Evolutionary conservation across 352 stramenopile genomes (phyloP), one percentile per base, ranked within the genome.

Genomic region (Globisporangium iwayamae): DNA sequence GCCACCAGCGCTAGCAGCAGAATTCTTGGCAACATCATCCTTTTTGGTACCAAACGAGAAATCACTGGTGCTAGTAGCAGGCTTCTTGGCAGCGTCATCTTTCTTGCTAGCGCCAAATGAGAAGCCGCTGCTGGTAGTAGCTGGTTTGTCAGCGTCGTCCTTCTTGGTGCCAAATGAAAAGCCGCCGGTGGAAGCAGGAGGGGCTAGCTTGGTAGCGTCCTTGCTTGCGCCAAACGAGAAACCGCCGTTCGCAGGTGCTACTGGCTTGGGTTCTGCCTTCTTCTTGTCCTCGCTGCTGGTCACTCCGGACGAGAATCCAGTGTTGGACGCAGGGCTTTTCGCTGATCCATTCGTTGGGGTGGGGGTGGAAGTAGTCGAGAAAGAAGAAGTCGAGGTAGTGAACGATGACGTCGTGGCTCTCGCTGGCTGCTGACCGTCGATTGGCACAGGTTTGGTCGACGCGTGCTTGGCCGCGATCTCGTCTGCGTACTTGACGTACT

Each of bases 401-500:
- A 54, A 57, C 28, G 52, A 47, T 55, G 46, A 34, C 10, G 18
- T 38, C 36, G 28, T 20, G 51, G 45, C 73, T 75, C n/a, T 62
- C 50, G 51, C 38, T 43, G 38, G 52, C 62, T 65, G 43, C 16
- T 48, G 43, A 8, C 43, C 16, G 20, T 68, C 70, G 22, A 79
- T 75, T 9, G 74, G 69, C 56, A 90, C 73, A 16, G 81, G 78
- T 61, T 85, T 90, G 25, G 79, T 85, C 18, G 78, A 72, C 18
- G 79, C 79, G 68, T 90, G 73, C 59, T 91, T 90, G 47, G 63
- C 65, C 4, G 70, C 81, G 38, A 95, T 85, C 36, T 75, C 72
- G 41, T 67, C 60, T 30, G 83, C 87, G 54, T 92, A 82, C 62
- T 82, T 82, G 32, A 91, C 52, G 56, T 95, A 95, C 34, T 95